phyloP scores from a whole-genome alignment of 805 yeast genomes.

The Metschnikowia lachancei region DNA sequence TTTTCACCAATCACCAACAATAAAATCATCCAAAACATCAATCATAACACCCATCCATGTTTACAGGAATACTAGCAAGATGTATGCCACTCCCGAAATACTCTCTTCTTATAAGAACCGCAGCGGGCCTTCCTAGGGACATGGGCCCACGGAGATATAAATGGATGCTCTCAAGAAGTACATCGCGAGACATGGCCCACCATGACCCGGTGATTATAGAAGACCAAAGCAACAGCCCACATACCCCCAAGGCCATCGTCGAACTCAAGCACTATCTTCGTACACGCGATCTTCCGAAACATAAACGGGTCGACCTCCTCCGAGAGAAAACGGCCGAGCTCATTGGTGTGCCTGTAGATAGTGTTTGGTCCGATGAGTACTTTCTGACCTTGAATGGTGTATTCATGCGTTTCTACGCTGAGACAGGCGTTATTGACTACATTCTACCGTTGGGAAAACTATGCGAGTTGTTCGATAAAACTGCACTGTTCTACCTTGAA shows the following conservation, averaged over 20 bases:
- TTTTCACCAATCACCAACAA: neutral
- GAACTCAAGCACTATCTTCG: slow-evolving; percentile 27
- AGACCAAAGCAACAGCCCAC: neutral
- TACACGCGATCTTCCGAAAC: slow-evolving; percentile 26
- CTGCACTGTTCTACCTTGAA: slow-evolving; percentile 15
- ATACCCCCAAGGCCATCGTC: neutral
- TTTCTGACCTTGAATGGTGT: slow-evolving; percentile 24
- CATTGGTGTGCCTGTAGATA: slow-evolving; percentile 10
- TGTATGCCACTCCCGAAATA: neutral
- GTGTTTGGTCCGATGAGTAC: slow-evolving; percentile 9
- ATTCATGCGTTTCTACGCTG: slow-evolving; percentile 19
- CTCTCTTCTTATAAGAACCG: neutral
- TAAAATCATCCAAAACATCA: neutral
- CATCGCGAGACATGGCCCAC: slow-evolving; percentile 1
- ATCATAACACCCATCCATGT: neutral
- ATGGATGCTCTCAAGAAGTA: slow-evolving; percentile 6
- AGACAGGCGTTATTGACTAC: slow-evolving; percentile 12
- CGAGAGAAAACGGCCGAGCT: slow-evolving; percentile 21
- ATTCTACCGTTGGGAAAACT: slow-evolving; percentile 12
- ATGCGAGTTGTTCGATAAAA: slow-evolving; percentile 19
- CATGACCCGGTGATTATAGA: slow-evolving; percentile 3
- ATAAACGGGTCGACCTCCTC: slow-evolving; percentile 21
- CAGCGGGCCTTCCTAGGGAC: neutral
- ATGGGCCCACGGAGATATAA: slow-evolving; percentile 1
- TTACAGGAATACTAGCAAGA: neutral